Base-by-base conservation (phyloP, 768 basidiomycete species). In the Boletus fagicola region DNA sequence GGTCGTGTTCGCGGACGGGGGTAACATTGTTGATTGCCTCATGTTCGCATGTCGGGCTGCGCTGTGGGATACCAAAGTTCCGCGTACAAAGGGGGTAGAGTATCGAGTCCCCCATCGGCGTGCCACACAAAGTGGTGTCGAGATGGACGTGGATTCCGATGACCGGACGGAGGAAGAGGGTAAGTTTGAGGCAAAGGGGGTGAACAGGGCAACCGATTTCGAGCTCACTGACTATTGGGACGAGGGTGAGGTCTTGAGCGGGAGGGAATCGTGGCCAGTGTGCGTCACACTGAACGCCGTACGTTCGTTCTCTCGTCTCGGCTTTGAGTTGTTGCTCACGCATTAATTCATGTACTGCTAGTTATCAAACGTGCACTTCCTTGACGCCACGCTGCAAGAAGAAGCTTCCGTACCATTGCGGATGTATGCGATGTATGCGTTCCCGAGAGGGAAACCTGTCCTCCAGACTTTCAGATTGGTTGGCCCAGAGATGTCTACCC, bases 161-260 rank as follows among this genome's bases (percentile, higher is more conserved):
- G 46, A 2, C 5, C 30, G 9, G 9, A 8, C 30, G 30, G 54
- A 45, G 38, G 58, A 51, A 5, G 47, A 43, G 39, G 85, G 85
- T 60, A 79, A 83, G 2, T 81, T 90, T 40, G 83, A 84, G 62
- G 87, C 84, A 16, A 76, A 83, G 39, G 61, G 58, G 35, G 70
- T 76, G 38, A 69, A 68, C 24, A 71, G 71, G 10, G 88, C 85
- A 12, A 82, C 83, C 10, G 93, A 95, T 70, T 94, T 94, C 62
- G 93, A 95, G 73, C 78, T 94, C 22, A 80, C 85, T 12, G 92
- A 95, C 68, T 90, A 86, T 59, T 92, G 90, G 90, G 92, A 92
- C 64, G 90, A 91, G 60, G 93, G 93, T 0, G 87, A 85, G 55
- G 70, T 76, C 18, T 66, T 93, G 30, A 78, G 75, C 39, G 85